A percentile compares a stretch with the other conserved stretches of the same genome.
phyloP scores from a whole-genome alignment of 1,139 yeast genomes.

The Pichia sp. region DNA sequence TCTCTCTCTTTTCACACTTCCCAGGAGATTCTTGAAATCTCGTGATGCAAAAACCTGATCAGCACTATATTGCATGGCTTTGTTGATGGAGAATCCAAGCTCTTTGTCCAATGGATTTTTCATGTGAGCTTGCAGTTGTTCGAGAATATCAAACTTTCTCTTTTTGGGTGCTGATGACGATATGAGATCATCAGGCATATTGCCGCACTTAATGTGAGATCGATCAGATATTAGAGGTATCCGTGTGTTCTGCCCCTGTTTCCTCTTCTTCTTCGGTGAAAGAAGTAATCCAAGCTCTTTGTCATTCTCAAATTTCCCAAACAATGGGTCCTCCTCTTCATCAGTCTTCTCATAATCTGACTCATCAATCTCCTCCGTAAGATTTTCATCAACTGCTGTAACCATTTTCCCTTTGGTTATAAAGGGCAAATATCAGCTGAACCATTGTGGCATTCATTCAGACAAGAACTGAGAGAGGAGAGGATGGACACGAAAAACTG shows the following conservation, averaged over 20 bases:
- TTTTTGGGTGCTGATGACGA: no score
- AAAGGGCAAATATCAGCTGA: no score
- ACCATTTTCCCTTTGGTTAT: background rate
- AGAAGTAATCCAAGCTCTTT: slow-evolving; percentile 1
- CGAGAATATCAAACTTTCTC: slow-evolving; percentile 8
- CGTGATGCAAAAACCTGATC: no score
- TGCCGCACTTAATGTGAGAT: no score
- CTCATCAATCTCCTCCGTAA: slow-evolving; percentile 7
- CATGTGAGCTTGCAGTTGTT: slow-evolving; percentile 5
- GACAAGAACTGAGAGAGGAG: no score
- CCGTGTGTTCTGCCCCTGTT: no score
- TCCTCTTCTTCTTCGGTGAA: slow-evolving; percentile 6
- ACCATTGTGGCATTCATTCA: no score
- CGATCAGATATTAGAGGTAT: no score
- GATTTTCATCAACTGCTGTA: slow-evolving; percentile 4
- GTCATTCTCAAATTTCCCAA: slow-evolving; percentile 8
- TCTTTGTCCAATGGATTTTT: slow-evolving; percentile 9
- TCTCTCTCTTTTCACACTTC: slow-evolving; percentile 5
- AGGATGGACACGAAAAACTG: no score
- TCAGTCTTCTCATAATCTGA: slow-evolving; percentile 6
- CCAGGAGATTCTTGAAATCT: slow-evolving; percentile 1
- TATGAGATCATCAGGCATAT: no score
- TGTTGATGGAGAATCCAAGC: slow-evolving; percentile 11
- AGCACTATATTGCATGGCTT: background rate
- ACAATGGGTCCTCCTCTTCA: slow-evolving; percentile 11